A percentile compares a stretch with the other conserved stretches of the same genome.
These are phyloP conservation scores for Tolypocladium endophyticum DNA, from an alignment of 2,329 filamentous ascomycete species.

Conservation along the genomic window DNA sequence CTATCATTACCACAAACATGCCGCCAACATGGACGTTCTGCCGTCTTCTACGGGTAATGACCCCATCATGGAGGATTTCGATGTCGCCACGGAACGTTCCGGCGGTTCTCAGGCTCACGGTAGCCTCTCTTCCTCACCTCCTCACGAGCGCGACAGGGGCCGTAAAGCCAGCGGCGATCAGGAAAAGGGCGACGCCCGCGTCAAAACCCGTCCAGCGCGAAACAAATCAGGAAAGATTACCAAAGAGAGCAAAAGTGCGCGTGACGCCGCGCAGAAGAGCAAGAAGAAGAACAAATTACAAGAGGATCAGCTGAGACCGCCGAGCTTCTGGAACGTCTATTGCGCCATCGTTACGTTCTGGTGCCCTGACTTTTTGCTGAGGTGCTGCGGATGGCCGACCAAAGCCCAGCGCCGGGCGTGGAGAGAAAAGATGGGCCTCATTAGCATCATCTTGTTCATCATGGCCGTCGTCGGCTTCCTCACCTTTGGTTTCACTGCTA, in stretches of 20 bases:
- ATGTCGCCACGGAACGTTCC: conserved; percentile 49
- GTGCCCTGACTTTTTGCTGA: conserved; percentile 75
- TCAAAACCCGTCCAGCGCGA: conserved; percentile 25
- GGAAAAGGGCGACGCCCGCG: conserved; percentile 19
- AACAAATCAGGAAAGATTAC: conserved; percentile 52
- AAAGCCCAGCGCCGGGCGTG: conserved; percentile 86
- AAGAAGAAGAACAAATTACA: conserved; percentile 37
- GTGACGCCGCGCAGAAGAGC: conserved; percentile 18
- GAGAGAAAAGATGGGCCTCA: conserved; percentile 95
- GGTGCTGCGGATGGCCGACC: conserved; percentile 74
- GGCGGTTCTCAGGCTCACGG: conserved; percentile 33
- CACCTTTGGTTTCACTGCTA: conserved; percentile 89
- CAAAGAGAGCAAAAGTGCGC: conserved; percentile 38
- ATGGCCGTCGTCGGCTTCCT: conserved; percentile 87
- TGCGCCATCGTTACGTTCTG: conserved; percentile 92
- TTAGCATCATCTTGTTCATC: conserved; percentile 84
- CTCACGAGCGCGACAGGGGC: conserved; percentile 22
- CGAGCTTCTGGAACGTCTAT: conserved; percentile 90
- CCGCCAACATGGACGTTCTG: conserved; percentile 79
- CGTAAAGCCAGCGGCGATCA: conserved; percentile 20
- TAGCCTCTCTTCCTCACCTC: conserved; percentile 33
- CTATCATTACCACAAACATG: conserved; percentile 92
- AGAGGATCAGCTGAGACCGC: conserved; percentile 61
- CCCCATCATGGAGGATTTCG: conserved; percentile 70
- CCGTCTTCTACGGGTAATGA: conserved; percentile 92